These are phyloP conservation scores for Durio zibethinus DNA, from an alignment of 345 rosid genomes.

Conservation along the genomic window DNA sequence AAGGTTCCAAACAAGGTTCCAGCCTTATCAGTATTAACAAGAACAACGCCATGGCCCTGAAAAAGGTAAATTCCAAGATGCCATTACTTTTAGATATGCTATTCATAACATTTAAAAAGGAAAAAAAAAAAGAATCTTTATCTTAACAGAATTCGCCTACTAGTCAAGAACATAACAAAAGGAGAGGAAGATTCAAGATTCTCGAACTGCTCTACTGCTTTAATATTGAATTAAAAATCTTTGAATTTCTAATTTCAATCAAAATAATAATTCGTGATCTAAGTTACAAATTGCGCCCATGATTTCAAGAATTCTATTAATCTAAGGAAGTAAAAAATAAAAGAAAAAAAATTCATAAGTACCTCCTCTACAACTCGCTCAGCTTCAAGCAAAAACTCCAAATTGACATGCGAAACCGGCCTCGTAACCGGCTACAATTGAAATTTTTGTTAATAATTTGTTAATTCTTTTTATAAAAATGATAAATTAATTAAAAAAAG, in stretches of 20 bases:
- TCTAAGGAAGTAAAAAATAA: background rate
- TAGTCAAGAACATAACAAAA: background rate
- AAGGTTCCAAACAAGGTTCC: constrained; percentile 80
- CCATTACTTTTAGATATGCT: background rate
- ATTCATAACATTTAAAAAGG: background rate
- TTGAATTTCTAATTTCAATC: background rate
- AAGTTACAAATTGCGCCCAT: background rate
- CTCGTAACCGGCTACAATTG: constrained; percentile 43
- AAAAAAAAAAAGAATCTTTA: background rate
- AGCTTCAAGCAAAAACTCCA: constrained; percentile 67
- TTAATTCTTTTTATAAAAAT: too few relatives aligned
- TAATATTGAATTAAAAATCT: background rate
- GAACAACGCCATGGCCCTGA: constrained; percentile 83
- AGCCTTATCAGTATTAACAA: constrained; percentile 75
- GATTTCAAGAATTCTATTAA: background rate
- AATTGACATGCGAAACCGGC: constrained; percentile 48
- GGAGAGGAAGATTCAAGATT: background rate
- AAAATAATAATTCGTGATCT: background rate
- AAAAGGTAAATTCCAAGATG: constrained; percentile 20
- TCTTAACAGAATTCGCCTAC: background rate
- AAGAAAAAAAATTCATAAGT: background rate
- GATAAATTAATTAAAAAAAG: background rate
- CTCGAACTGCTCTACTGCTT: background rate
- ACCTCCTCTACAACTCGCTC: constrained; percentile 72
- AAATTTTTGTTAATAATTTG: background rate